Conservation (phyloP, 495 filamentous ascomycete genomes). For the Aspergillus baeticus region DNA sequence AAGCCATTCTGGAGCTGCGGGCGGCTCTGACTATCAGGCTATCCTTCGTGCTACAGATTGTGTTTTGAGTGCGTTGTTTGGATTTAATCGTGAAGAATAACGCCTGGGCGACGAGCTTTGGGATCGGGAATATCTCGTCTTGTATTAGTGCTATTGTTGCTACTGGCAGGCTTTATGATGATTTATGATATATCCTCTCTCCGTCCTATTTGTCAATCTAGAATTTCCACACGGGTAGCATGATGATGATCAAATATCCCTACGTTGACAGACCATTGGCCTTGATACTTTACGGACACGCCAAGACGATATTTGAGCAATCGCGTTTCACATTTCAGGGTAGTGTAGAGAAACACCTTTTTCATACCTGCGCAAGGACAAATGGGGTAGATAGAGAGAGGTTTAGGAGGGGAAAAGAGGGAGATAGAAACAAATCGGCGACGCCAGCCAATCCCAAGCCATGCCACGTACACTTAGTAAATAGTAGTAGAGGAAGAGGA, state of each 20-base stretch:
- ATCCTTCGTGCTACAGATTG: constrained; percentile 37
- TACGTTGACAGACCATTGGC: not conserved
- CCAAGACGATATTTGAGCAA: constrained; percentile 32
- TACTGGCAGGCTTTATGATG: too few relatives aligned
- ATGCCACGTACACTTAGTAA: constrained; percentile 39
- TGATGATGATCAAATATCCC: too few relatives aligned
- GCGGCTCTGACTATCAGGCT: constrained; percentile 24
- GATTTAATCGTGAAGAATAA: constrained; percentile 2
- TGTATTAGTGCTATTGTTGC: too few relatives aligned
- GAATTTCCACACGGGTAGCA: too few relatives aligned
- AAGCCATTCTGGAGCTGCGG: constrained; percentile 2
- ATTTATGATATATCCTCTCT: too few relatives aligned
- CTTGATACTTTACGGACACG: not conserved
- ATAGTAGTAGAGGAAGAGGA: not conserved
- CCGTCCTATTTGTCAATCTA: too few relatives aligned
- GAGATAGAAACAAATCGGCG: constrained; percentile 30
- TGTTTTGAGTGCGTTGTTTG: constrained; percentile 35
- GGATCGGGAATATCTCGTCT: not conserved
- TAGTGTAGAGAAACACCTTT: constrained; percentile 38
- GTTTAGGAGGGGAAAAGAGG: constrained; percentile 23
- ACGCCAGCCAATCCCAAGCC: constrained; percentile 34
- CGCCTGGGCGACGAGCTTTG: too few relatives aligned
- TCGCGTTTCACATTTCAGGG: constrained; percentile 40
- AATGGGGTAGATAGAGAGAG: constrained; percentile 12
- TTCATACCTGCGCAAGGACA: constrained; percentile 34